Conservation (phyloP, 2,329 filamentous ascomycete species). For the Clarireedia paspali region DNA sequence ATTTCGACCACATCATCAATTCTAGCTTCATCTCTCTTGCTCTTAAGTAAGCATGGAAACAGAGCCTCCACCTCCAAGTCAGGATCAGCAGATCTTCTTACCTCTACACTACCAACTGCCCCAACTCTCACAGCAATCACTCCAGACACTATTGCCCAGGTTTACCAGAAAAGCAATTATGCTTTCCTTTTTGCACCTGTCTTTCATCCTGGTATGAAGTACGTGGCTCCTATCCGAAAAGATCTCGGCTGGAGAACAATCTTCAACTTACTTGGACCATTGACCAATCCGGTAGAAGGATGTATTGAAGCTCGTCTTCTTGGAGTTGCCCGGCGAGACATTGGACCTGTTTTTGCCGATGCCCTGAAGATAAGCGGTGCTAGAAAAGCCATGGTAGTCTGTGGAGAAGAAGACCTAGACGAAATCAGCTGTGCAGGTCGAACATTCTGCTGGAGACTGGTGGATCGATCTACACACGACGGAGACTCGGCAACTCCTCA, state of each 20-base stretch:
- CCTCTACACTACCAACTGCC: slow-evolving; percentile 61
- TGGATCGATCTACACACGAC: slow-evolving; percentile 37
- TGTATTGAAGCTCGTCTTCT: slow-evolving; percentile 82
- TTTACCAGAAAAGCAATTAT: slow-evolving; percentile 82
- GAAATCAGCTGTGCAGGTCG: slow-evolving; percentile 87
- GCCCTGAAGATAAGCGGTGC: slow-evolving; percentile 69
- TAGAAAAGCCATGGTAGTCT: slow-evolving; percentile 82
- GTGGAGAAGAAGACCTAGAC: slow-evolving; percentile 89
- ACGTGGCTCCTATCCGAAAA: slow-evolving; percentile 76
- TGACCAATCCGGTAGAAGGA: slow-evolving; percentile 84
- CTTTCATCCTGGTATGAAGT: slow-evolving; percentile 92
- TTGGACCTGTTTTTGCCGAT: slow-evolving; percentile 84
- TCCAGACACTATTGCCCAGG: slow-evolving; percentile 58
- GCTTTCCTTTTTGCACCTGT: slow-evolving; percentile 92
- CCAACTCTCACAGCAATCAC: slow-evolving; percentile 69
- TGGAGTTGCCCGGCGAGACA: slow-evolving; percentile 81
- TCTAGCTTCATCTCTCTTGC: slow-evolving; percentile 74
- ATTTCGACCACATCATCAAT: slow-evolving; percentile 94
- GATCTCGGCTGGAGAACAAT: slow-evolving; percentile 92
- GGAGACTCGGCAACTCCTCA: slow-evolving; percentile 31
- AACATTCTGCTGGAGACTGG: slow-evolving; percentile 82
- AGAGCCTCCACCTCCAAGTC: slow-evolving; percentile 91
- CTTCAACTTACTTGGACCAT: slow-evolving; percentile 91
- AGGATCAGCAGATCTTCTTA: slow-evolving; percentile 86
- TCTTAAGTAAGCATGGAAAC: slow-evolving; percentile 94